Evolutionary conservation across 352 stramenopile species (phyloP).

Genomic region (Phytophthora syringae): DNA sequence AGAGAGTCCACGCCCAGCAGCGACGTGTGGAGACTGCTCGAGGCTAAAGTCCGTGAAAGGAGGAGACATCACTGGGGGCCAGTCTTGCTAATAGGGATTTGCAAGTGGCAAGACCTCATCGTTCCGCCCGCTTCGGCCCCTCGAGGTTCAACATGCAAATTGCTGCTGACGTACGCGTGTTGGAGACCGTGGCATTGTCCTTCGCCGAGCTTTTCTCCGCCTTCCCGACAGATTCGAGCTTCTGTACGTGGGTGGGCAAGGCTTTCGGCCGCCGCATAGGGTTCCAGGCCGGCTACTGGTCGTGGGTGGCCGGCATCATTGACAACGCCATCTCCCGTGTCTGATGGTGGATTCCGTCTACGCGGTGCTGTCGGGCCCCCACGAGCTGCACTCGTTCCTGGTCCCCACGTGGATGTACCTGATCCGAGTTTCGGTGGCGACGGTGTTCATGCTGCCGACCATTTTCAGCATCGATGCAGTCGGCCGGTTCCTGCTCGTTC

Average conservation of each 20-base stretch:
- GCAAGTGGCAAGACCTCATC: not conserved
- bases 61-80: too few species aligned
- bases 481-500: slow-evolving; percentile 79
- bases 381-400: slow-evolving; percentile 39
- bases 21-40: too few species aligned
- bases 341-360: slow-evolving; percentile 74
- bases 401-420: slow-evolving; percentile 64
- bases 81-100: too few species aligned
- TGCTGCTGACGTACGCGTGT: too few species aligned
- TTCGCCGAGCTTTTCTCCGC: slow-evolving; percentile 79
- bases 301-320: slow-evolving; percentile 80
- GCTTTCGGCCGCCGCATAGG: slow-evolving; percentile 78
- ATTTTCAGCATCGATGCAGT: slow-evolving; percentile 89
- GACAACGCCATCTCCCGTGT: slow-evolving; percentile 84
- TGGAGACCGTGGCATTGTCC: slow-evolving; percentile 64
- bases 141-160: too few species aligned
- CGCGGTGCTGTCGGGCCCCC: slow-evolving; percentile 43
- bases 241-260: slow-evolving; percentile 79
- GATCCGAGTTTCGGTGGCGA: slow-evolving; percentile 44
- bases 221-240: slow-evolving; percentile 75
- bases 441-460: slow-evolving; percentile 74
- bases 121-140: not conserved
- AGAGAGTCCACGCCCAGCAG: too few species aligned
- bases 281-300: slow-evolving; percentile 88
- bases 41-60: too few species aligned